These are phyloP conservation scores for Cucurbita pepo DNA, from an alignment of 306 rosid genomes.

Conservation along the genomic window DNA sequence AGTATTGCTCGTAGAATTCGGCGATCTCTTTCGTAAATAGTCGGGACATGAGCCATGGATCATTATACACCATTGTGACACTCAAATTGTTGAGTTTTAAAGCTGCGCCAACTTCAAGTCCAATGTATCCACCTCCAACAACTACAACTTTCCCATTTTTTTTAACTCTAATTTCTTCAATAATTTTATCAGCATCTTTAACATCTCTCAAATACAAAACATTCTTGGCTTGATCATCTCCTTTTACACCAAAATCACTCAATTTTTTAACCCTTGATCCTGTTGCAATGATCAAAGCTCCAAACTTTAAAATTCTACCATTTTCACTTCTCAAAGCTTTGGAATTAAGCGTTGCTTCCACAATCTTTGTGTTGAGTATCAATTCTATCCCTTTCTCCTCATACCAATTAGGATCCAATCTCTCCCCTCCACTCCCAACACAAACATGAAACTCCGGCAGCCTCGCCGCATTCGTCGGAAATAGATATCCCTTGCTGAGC, in stretches of 20 bases:
- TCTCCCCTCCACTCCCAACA: constrained; percentile 37
- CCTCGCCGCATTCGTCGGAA: constrained; percentile 20
- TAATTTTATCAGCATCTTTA: constrained; percentile 23
- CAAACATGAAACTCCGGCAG: constrained; percentile 31
- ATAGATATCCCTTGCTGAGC: constrained; percentile 27
- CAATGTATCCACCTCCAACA: constrained; percentile 34
- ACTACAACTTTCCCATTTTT: constrained; percentile 21
- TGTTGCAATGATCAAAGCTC: constrained; percentile 23
- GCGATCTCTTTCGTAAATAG: constrained; percentile 25
- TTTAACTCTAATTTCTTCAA: constrained; percentile 16
- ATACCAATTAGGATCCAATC: constrained; percentile 26
- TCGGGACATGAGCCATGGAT: constrained; percentile 13
- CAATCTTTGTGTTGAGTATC: constrained; percentile 25
- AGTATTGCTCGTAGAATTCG: constrained; percentile 22
- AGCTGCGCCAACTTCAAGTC: constrained; percentile 36
- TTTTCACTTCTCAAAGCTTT: constrained; percentile 12
- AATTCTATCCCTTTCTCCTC: constrained; percentile 19
- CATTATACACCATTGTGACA: constrained; percentile 26
- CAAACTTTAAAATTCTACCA: constrained; percentile 12
- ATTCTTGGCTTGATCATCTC: constrained; percentile 21
- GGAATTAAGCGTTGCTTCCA: constrained; percentile 8
- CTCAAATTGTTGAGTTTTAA: constrained; percentile 20
- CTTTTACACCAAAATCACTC: constrained; percentile 16
- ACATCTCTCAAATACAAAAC: constrained; percentile 31
- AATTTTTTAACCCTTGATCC: constrained; percentile 16